Evolutionary conservation across 257 asterid genomes (phyloP).

Genomic region (Mitragyna speciosa): DNA sequence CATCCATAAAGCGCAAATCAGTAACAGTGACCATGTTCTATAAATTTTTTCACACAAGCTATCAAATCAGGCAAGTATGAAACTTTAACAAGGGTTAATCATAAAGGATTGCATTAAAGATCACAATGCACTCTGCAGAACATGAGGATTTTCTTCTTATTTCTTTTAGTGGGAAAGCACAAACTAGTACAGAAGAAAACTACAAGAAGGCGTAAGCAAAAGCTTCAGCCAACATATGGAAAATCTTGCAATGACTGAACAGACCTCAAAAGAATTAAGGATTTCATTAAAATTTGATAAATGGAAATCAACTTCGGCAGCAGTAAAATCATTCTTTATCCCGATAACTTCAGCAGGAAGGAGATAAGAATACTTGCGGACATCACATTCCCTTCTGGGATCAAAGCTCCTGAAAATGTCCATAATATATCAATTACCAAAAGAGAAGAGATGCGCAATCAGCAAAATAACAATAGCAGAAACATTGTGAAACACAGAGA

Average conservation of each 20-base stretch:
- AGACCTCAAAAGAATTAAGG: slow-evolving; percentile 76
- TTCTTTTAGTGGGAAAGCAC: background rate
- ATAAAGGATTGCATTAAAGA: background rate
- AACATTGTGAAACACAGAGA: background rate
- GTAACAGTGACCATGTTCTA: slow-evolving; percentile 11
- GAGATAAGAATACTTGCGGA: slow-evolving; percentile 85
- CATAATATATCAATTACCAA: background rate
- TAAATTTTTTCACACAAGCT: background rate
- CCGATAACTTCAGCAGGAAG: slow-evolving; percentile 90
- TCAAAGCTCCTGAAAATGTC: slow-evolving; percentile 75
- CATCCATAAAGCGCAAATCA: slow-evolving; percentile 24
- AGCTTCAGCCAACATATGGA: slow-evolving; percentile 1
- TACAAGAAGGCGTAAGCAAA: slow-evolving; percentile 4
- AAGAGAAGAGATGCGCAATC: no score
- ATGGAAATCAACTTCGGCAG: slow-evolving; percentile 64
- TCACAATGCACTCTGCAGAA: slow-evolving; percentile 10
- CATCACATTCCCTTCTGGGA: slow-evolving; percentile 77
- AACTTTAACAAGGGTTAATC: background rate
- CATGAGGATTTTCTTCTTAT: background rate
- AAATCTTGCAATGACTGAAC: slow-evolving; percentile 13
- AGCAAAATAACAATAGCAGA: background rate
- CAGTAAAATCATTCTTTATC: slow-evolving; percentile 46
- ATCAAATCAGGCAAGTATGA: background rate
- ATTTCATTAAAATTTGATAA: slow-evolving; percentile 64
- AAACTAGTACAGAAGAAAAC: slow-evolving; percentile 9